Evolutionary conservation across 2,329 filamentous ascomycete species (phyloP).

Genomic region (Bipolaris zeicola): DNA sequence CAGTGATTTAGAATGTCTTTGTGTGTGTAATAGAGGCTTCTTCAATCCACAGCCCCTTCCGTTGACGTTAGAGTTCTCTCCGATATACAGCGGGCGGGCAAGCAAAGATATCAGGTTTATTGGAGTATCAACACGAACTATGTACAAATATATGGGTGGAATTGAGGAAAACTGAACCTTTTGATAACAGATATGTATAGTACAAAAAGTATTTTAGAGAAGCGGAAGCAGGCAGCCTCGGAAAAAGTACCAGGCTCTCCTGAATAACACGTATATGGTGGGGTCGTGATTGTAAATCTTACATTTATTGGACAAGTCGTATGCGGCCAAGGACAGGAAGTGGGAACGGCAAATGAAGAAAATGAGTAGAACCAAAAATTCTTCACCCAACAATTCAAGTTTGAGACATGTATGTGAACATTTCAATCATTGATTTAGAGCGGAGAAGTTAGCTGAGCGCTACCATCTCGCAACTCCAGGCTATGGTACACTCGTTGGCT

Average conservation of each 20-base stretch:
- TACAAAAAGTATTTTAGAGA: background rate
- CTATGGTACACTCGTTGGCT: conserved; percentile 36
- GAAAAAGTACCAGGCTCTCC: no score
- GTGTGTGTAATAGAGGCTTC: background rate
- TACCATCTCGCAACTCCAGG: conserved; percentile 38
- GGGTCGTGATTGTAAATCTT: no score
- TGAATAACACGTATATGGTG: no score
- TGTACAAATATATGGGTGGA: no score
- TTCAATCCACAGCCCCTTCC: background rate
- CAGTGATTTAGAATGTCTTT: background rate
- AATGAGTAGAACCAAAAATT: background rate
- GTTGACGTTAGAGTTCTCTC: background rate
- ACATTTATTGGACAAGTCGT: no score
- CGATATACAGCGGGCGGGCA: background rate
- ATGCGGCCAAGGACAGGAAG: no score
- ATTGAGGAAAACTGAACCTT: no score
- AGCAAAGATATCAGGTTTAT: background rate
- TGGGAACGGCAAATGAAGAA: background rate
- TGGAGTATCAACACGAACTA: no score
- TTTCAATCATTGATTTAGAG: conserved; percentile 33
- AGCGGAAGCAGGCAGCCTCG: background rate
- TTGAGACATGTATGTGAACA: conserved; percentile 2
- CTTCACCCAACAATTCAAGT: background rate
- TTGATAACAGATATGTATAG: no score
- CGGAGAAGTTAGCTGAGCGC: conserved; percentile 39